Evolutionary conservation across 805 yeast genomes (phyloP).

Genomic region (Candida quercuum): DNA sequence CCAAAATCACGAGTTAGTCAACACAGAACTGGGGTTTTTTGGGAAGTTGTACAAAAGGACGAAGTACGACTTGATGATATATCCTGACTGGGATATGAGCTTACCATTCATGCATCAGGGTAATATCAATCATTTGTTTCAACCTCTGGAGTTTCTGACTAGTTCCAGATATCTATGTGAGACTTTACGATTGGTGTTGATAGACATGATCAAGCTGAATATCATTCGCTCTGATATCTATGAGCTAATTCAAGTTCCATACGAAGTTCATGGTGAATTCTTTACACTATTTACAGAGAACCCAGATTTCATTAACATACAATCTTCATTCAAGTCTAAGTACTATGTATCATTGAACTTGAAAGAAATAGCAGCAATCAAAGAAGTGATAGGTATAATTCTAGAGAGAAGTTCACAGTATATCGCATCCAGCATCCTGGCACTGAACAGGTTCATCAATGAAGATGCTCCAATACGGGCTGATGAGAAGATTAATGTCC

Average conservation of each 20-base stretch:
- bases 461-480: too few relatives aligned
- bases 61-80: slow-evolving; percentile 35
- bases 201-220: slow-evolving; percentile 21
- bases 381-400: slow-evolving; percentile 31
- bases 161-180: slow-evolving; percentile 56
- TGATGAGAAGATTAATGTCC: slow-evolving; percentile 26
- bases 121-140: slow-evolving; percentile 32
- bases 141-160: slow-evolving; percentile 51
- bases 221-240: not conserved
- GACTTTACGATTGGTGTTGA: slow-evolving; percentile 37
- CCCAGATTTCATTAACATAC: too few relatives aligned
- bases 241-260: slow-evolving; percentile 1
- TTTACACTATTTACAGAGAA: slow-evolving; percentile 4
- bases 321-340: not conserved
- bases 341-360: not conserved
- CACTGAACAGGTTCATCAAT: slow-evolving; percentile 7
- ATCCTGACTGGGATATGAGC: slow-evolving; percentile 23
- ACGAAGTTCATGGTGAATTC: slow-evolving; percentile 11
- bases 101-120: slow-evolving; percentile 6
- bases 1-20: slow-evolving; percentile 27
- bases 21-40: slow-evolving; percentile 53
- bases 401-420: slow-evolving; percentile 30
- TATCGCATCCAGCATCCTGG: slow-evolving; percentile 7
- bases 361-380: slow-evolving; percentile 23
- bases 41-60: slow-evolving; percentile 36